Evolutionary conservation across 257 asterid genomes (phyloP).

Genomic region (Nemophila menziesii): DNA sequence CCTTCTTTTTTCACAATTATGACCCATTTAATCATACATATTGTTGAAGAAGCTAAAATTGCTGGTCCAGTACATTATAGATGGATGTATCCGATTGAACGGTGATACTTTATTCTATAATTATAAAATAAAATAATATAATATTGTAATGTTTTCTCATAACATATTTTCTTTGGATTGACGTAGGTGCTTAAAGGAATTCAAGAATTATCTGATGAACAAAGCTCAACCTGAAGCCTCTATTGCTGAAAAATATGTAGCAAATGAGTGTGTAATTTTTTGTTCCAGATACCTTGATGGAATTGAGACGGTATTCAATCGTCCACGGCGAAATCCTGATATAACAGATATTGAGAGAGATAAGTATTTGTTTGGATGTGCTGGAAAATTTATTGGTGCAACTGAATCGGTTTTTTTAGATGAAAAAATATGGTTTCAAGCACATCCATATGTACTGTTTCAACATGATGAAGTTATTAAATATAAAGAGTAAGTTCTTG

Average conservation of each 20-base stretch:
- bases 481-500: not conserved
- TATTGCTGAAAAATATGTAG: slow-evolving; percentile 6
- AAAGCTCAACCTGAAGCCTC: slow-evolving; percentile 7
- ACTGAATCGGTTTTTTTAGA: not conserved
- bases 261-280: slow-evolving; percentile 11
- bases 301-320: slow-evolving; percentile 6
- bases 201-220: slow-evolving; percentile 1
- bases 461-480: not conserved
- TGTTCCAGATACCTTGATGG: slow-evolving; percentile 9
- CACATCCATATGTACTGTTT: slow-evolving; percentile 7
- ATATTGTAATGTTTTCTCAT: not conserved
- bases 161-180: not conserved
- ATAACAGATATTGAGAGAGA: not conserved
- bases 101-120: not conserved
- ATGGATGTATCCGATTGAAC: not conserved
- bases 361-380: not conserved
- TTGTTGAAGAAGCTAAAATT: not conserved
- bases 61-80: slow-evolving; percentile 1
- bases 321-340: slow-evolving; percentile 3
- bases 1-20: not conserved
- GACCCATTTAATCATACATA: not conserved
- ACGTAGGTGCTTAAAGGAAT: not conserved
- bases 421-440: not conserved
- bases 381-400: not conserved
- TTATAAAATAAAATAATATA: not conserved